Conservation (phyloP, 2,329 filamentous ascomycete species). For the Hymenoscyphus fructigenus region DNA sequence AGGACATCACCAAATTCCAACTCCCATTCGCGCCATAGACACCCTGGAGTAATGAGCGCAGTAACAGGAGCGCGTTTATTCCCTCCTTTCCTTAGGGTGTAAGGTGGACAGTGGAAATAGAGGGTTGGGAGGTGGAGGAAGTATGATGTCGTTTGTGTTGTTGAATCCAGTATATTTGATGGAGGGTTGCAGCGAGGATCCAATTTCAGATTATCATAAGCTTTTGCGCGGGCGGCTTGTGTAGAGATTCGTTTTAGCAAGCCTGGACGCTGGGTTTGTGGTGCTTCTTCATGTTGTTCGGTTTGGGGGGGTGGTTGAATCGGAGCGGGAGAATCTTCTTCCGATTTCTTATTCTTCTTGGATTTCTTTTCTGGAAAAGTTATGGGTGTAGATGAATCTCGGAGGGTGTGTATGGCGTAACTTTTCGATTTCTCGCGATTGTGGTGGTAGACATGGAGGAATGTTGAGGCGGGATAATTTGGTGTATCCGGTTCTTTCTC, state of each 20-base stretch:
- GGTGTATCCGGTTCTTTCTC: no score
- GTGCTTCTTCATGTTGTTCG: no score
- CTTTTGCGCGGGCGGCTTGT: no score
- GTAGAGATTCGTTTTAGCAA: no score
- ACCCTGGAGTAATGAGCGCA: constrained; percentile 7
- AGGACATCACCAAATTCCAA: constrained; percentile 21
- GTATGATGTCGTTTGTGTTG: constrained; percentile 13
- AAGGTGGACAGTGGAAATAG: constrained; percentile 16
- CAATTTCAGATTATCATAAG: no score
- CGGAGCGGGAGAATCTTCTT: no score
- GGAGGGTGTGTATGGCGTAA: constrained; percentile 19
- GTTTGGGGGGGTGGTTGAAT: no score
- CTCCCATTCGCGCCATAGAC: constrained; percentile 17
- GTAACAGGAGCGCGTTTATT: constrained; percentile 13
- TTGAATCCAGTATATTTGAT: not conserved
- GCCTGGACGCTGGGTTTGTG: no score
- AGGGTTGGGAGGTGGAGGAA: constrained; percentile 19
- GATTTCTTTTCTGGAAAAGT: no score
- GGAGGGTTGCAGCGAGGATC: no score
- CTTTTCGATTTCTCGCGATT: constrained; percentile 7
- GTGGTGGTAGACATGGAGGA: constrained; percentile 21
- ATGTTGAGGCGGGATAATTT: not conserved
- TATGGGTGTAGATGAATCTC: constrained; percentile 15
- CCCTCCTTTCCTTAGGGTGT: constrained; percentile 18
- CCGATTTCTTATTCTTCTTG: no score